Evolutionary conservation across 2,329 filamentous ascomycete genomes (phyloP).

Genomic region (Mariannaea elegans): DNA sequence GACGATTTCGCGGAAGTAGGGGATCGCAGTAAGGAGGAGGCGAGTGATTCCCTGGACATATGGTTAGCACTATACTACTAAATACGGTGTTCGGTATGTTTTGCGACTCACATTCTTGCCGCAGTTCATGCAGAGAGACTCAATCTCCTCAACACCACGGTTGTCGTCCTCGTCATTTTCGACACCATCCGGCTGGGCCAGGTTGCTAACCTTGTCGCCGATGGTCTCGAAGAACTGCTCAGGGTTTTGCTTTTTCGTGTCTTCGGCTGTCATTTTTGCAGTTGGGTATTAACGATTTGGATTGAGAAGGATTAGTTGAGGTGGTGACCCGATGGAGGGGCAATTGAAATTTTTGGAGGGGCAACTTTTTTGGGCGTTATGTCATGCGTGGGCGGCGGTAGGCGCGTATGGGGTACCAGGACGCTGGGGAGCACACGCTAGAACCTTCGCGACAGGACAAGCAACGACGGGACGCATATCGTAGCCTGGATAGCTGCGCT

Average conservation of each 20-base stretch:
- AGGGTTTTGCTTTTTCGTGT: slow-evolving; percentile 50
- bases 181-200: slow-evolving; percentile 52
- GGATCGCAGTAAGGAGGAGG: slow-evolving; percentile 89
- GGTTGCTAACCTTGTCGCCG: slow-evolving; percentile 66
- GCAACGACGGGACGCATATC: too few species aligned
- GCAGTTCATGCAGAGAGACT: slow-evolving; percentile 89
- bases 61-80: slow-evolving; percentile 25
- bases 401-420: not conserved
- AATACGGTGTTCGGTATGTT: not conserved
- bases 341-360: slow-evolving; percentile 45
- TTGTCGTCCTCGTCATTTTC: slow-evolving; percentile 54
- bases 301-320: slow-evolving; percentile 15
- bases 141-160: slow-evolving; percentile 71
- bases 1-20: slow-evolving; percentile 97
- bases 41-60: slow-evolving; percentile 76
- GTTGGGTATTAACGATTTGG: slow-evolving; percentile 28
- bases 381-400: slow-evolving; percentile 33
- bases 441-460: slow-evolving; percentile 34
- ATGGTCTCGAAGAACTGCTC: slow-evolving; percentile 70
- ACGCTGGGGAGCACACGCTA: slow-evolving; percentile 32
- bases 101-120: slow-evolving; percentile 71
- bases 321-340: slow-evolving; percentile 38
- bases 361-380: slow-evolving; percentile 39
- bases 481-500: not conserved
- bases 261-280: slow-evolving; percentile 53